Evolutionary conservation across 2,329 filamentous ascomycete genomes (phyloP), one percentile per base, ranked within the genome.

Genomic region (Colletotrichum sp.): DNA sequence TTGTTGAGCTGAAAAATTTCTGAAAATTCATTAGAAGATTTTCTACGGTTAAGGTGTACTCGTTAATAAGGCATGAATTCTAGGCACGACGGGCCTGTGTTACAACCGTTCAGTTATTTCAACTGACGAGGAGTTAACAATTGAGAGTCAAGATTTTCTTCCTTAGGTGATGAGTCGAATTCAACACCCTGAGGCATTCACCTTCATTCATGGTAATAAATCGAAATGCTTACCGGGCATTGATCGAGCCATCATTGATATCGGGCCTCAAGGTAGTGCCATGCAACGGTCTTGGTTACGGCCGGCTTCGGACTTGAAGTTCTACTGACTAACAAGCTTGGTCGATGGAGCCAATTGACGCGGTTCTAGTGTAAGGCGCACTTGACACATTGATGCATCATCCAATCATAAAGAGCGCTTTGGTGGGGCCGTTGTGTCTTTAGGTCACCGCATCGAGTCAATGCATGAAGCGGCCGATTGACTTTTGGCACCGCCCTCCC

Each of bases 341-440:
- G 34, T 39, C 2, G 34, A 62, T 66, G 36, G 63, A 55, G 52
- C 55, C 26, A n/a, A 36, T 55, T 2, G n/a, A 49, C n/a, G 60
- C 44, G 49, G 34, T 55, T 71, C 28, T 67, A 71, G 68, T 75
- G 68, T 67, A 75, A 75, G 72, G 72, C 72, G 72, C 18, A 71
- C 49, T 75, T 75, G 68, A 75, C 68, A 71, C 68, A 75, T 62
- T 32, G 28, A 10, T 4, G 24, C 16, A 10, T 52, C 13, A 9
- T 10, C 72, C 68, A 75, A 75, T 71, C 68, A 71, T 28, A 4
- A 21, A 57, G 49, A 28, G 26, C 15, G 18, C 13, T 30, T 13
- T 9, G n/a, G 72, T 71, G 67, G 72, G 30, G 32, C 44, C 16
- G 16, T 9, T 32, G 18, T 70, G 26, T 16, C 10, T 63, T 26